These are phyloP conservation scores for Rhynchospora pubera DNA, from an alignment of 176 grass and related monocot genomes.

Conservation along the genomic window DNA sequence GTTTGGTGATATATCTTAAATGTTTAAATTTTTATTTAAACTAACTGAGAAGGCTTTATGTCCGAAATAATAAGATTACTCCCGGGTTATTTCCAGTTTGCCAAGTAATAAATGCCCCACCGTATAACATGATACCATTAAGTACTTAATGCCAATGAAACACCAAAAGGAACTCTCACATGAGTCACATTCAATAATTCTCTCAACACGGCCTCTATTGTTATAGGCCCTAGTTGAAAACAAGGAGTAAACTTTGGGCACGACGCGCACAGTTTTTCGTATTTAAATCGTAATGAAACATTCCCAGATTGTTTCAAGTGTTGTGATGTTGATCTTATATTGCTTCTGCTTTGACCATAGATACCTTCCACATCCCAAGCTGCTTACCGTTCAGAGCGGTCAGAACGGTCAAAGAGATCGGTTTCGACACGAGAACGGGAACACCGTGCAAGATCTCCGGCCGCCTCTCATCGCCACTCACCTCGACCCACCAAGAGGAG, in stretches of 20 bases:
- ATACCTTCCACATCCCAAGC: slow-evolving; percentile 29
- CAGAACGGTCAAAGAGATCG: slow-evolving; percentile 39
- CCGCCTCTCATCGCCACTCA: slow-evolving; percentile 34
- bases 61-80: no score
- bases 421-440: slow-evolving; percentile 12
- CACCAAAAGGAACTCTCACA: background rate
- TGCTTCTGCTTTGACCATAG: slow-evolving; percentile 3
- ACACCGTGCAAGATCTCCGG: slow-evolving; percentile 30
- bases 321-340: background rate
- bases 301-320: no score
- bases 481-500: slow-evolving; percentile 55
- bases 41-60: no score
- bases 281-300: no score
- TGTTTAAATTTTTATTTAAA: no score
- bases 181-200: background rate
- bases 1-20: no score
- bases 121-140: background rate
- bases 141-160: background rate
- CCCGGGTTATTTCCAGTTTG: no score
- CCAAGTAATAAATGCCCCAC: background rate
- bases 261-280: background rate
- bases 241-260: no score
- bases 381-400: slow-evolving; percentile 20
- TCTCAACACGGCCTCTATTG: no score
- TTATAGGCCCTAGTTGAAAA: no score